Evolutionary conservation across 2,329 filamentous ascomycete genomes (phyloP), one percentile per base, ranked within the genome.

Genomic region (Bipolaris oryzae): DNA sequence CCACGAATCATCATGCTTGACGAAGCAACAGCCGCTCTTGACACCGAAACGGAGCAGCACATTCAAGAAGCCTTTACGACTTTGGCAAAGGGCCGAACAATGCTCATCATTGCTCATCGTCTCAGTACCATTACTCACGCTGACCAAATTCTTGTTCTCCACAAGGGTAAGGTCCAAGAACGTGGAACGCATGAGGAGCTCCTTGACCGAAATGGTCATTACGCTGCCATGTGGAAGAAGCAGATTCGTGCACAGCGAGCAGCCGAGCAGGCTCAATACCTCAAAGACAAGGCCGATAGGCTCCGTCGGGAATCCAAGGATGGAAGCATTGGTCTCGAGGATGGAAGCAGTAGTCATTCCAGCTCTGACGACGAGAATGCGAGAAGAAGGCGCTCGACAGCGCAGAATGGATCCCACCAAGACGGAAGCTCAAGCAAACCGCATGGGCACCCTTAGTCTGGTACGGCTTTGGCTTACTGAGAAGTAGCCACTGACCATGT

Each of bases 1-100:
- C 92, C 93, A 1, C 88, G 89, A 49, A 93, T 97, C 70, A 96
- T 96, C 71, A 89, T 97, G 78, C 82, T 97, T 37, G 93, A 97
- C 73, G 93, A 97, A 77, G 93, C 93, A 11, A 97, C 92, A 1
- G 94, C 93, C 33, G 92, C 93, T 9, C 81, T 97, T 28, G 93
- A 97, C 73, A 92, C 91, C 0, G 91, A 95, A 64, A 97, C 93
- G 0, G 93, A 97, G 76, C 90, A 96, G 74, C 90, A 96, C 72
- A 96, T 97, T 57, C 93, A 97, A 76, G 86, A 89, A 57, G 92
- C 93, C 34, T 85, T 99, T 31, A 88, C 88, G 55, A 91, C 85
- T 13, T 86, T 98, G 44, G 91, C 91, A 15, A 83, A 89, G 65
- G 93, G 92, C 47, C 89, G 95, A 44, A 99, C 95, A 1, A 89